phyloP scores from a whole-genome alignment of 345 rosid genomes.

The Salix udensis region DNA sequence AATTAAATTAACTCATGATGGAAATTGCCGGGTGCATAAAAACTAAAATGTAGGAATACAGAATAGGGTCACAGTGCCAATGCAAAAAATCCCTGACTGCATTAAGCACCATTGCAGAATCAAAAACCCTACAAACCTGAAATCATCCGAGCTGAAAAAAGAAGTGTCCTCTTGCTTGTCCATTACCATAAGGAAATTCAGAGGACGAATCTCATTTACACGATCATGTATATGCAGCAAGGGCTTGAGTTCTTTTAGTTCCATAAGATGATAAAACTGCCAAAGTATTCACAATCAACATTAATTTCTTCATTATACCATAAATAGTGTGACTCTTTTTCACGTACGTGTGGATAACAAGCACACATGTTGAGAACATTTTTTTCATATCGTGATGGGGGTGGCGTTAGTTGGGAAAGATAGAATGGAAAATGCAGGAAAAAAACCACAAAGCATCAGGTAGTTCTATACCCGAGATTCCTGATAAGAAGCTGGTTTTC shows the following conservation, averaged over 20 bases:
- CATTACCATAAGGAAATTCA: constrained; percentile 61
- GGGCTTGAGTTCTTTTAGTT: constrained; percentile 52
- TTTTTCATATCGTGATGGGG: too few species aligned
- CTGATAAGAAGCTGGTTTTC: constrained; percentile 36
- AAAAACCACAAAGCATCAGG: neutral
- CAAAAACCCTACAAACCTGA: constrained; percentile 49
- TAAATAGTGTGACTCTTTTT: neutral
- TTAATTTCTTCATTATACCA: neutral
- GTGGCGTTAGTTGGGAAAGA: too few species aligned
- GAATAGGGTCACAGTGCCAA: neutral
- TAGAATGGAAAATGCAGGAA: neutral
- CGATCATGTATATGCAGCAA: constrained; percentile 40
- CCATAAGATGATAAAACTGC: constrained; percentile 68
- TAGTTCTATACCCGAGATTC: constrained; percentile 55
- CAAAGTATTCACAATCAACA: constrained; percentile 6
- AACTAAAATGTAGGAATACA: neutral
- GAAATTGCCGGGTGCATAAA: neutral
- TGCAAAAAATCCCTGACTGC: neutral
- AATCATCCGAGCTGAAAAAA: constrained; percentile 67
- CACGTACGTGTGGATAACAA: neutral
- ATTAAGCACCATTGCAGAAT: neutral
- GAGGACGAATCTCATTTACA: constrained; percentile 49
- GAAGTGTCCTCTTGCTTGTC: constrained; percentile 55
- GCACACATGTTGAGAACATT: too few species aligned
- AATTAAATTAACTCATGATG: neutral